Conservation (phyloP, 2,329 filamentous ascomycete genomes). For the Neofusicoccum umdonicola region DNA sequence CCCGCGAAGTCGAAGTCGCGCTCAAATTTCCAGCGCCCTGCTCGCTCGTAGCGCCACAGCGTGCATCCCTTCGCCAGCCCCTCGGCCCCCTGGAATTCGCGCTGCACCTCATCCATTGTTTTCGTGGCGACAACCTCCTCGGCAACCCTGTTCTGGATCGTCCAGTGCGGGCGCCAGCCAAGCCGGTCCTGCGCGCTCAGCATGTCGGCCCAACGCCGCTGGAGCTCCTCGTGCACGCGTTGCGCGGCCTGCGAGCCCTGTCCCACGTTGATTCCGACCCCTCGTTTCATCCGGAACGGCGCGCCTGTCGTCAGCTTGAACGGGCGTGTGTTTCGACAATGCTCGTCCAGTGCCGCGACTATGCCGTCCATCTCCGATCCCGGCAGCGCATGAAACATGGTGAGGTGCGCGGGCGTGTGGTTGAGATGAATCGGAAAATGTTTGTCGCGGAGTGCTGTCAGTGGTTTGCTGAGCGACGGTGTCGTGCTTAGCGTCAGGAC, state of each 20-base stretch:
- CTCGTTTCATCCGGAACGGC: conserved; percentile 42
- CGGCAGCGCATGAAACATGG: conserved; percentile 47
- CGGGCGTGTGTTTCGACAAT: conserved; percentile 29
- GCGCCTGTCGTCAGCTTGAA: conserved; percentile 39
- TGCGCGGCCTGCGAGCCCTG: conserved; percentile 33
- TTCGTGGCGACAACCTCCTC: conserved; percentile 37
- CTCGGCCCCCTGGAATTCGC: conserved; percentile 31
- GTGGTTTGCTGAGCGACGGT: conserved; percentile 35
- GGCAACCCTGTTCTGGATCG: conserved; percentile 48
- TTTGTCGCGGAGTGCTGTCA: conserved; percentile 38
- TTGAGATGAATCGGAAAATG: conserved; percentile 46
- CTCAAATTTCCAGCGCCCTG: conserved; percentile 41
- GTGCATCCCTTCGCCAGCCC: conserved; percentile 40
- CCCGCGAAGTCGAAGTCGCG: conserved; percentile 35
- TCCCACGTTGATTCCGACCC: conserved; percentile 39
- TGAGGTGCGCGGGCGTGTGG: conserved; percentile 44
- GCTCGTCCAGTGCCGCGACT: conserved; percentile 30
- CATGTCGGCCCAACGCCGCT: conserved; percentile 36
- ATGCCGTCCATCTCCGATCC: conserved; percentile 38
- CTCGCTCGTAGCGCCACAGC: conserved; percentile 41
- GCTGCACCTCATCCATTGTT: conserved; percentile 37
- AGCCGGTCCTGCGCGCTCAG: conserved; percentile 45
- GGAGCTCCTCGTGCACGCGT: conserved; percentile 36
- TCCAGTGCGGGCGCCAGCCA: conserved; percentile 43
- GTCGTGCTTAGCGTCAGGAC: conserved; percentile 44